Evolutionary conservation across 1,139 yeast species (phyloP), one percentile per base, ranked within the genome.

Genomic region (Geotrichum bryndzae): DNA sequence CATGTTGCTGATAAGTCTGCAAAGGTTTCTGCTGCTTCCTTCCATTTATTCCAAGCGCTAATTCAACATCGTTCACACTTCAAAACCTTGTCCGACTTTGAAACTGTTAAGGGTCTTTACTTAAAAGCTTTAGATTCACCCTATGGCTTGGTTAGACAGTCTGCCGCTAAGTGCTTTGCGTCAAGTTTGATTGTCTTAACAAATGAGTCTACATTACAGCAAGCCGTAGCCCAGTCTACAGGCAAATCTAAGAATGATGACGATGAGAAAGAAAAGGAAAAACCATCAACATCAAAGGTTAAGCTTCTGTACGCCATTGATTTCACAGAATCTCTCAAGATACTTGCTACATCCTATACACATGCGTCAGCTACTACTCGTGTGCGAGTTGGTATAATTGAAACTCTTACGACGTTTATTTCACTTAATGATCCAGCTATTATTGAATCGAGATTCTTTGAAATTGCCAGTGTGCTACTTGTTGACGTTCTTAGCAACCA

Each of bases 111-210:
- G 51, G 54, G 68, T 2, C 45, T 68, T n/a, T 68, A 66, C 48
- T 53, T 68, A 54, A 74, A 69, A 53, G 71, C 75, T 1, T 59
- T 74, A 31, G 75, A 72, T 22, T 67, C 72, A 1, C 66, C 69
- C 0, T 68, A 65, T 60, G 62, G 66, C 1, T 50, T 61, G 18
- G 75, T 73, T 8, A 68, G 77, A 2, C 67, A 68, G 54, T 65
- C 75, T 8, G 77, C 76, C 29, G 74, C 77, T 3, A 64, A 61
- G 22, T 68, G 74, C 59, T 66, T 73, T 65, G 73, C 76, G 1
- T 60, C 65, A 8, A 69, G 68, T 1, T 54, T 70, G 4, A 52
- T 67, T 11, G 69, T 68, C 35, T 64, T 72, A 18, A 56, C 65
- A 11, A 65, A 65, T 15, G 63, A 69, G 27, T 64, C 68, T 1